Percentiles rank a stretch among this genome's conserved stretches.
Conservation (phyloP, 805 yeast species). For the Metschnikowia noctiluminum region DNA sequence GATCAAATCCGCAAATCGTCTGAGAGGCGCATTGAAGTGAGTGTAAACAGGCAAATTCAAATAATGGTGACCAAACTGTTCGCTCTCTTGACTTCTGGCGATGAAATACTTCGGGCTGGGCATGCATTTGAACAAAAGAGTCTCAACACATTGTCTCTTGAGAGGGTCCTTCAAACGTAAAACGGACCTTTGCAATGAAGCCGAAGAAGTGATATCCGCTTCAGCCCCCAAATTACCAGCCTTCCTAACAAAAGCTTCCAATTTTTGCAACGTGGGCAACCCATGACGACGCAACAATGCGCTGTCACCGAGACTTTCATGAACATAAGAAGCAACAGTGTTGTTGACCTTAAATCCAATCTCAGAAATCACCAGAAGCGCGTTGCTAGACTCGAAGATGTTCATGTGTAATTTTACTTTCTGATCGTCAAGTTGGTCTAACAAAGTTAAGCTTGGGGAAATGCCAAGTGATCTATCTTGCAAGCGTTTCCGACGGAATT, state of each 20-base stretch:
- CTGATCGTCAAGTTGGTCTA: slow-evolving; percentile 85
- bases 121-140: slow-evolving; percentile 76
- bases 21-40: slow-evolving; percentile 88
- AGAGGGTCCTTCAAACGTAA: slow-evolving; percentile 58
- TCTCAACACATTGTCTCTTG: slow-evolving; percentile 70
- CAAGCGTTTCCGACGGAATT: slow-evolving; percentile 67
- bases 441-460: slow-evolving; percentile 55
- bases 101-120: slow-evolving; percentile 81
- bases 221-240: slow-evolving; percentile 62
- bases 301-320: slow-evolving; percentile 70
- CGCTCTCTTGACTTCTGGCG: slow-evolving; percentile 84
- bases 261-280: slow-evolving; percentile 75
- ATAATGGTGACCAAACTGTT: slow-evolving; percentile 73
- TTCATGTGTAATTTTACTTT: slow-evolving; percentile 68
- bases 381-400: slow-evolving; percentile 58
- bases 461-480: slow-evolving; percentile 47
- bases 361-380: slow-evolving; percentile 65
- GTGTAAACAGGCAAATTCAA: slow-evolving; percentile 83
- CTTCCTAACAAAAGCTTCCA: slow-evolving; percentile 74
- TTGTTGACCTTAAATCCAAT: slow-evolving; percentile 76
- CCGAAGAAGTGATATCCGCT: slow-evolving; percentile 71
- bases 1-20: slow-evolving; percentile 87
- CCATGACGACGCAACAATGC: slow-evolving; percentile 87
- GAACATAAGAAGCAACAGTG: slow-evolving; percentile 78
- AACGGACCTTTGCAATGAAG: slow-evolving; percentile 69